A percentile compares a stretch with the other conserved stretches of the same genome.
phyloP scores from a whole-genome alignment of 345 rosid genomes.

The Laguncularia racemosa region DNA sequence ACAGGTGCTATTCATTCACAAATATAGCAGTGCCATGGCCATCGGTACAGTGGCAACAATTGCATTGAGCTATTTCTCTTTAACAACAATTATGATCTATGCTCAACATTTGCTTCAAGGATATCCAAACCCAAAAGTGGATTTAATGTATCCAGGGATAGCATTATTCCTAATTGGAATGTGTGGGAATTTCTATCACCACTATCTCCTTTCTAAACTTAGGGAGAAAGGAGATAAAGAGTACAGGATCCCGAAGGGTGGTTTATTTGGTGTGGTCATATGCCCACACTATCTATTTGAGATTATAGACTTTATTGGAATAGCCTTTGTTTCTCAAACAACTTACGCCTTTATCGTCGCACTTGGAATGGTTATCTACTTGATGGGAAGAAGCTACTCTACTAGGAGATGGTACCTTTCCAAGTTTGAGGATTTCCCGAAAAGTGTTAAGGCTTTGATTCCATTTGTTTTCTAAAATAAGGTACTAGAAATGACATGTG shows the following conservation, averaged over 20 bases:
- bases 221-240: conserved; percentile 35
- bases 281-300: conserved; percentile 86
- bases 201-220: conserved; percentile 48
- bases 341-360: conserved; percentile 26
- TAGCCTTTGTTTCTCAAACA: conserved; percentile 54
- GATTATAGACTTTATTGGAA: conserved; percentile 44
- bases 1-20: conserved; percentile 53
- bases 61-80: conserved; percentile 27
- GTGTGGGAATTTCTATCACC: conserved; percentile 74
- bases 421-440: conserved; percentile 61
- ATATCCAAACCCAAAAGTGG: conserved; percentile 26
- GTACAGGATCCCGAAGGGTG: conserved; percentile 61
- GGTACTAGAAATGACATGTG: no score
- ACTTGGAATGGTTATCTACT: conserved; percentile 32
- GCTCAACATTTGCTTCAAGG: conserved; percentile 34
- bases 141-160: conserved; percentile 36
- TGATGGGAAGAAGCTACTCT: conserved; percentile 53
- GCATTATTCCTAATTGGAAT: conserved; percentile 45
- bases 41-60: conserved; percentile 23
- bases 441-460: conserved; percentile 37
- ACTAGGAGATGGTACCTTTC: conserved; percentile 72
- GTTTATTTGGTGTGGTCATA: conserved; percentile 43
- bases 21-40: conserved; percentile 42
- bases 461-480: conserved; percentile 45
- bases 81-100: conserved; percentile 33